These are phyloP conservation scores for Annulohypoxylon moriforme DNA, from an alignment of 495 filamentous ascomycete species.

Conservation along the genomic window DNA sequence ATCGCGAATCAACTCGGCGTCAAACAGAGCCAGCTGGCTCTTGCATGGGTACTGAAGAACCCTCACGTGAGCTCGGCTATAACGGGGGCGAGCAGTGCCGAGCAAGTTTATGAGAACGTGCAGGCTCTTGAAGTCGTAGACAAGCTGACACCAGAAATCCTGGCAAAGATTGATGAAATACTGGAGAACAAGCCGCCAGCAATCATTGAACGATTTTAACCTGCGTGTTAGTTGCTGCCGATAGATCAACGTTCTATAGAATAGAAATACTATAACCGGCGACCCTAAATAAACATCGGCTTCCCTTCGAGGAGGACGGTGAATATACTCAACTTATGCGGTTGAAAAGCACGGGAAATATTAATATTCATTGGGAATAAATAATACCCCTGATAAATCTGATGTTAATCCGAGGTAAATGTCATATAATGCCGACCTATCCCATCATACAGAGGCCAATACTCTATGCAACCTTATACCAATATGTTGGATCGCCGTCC, in stretches of 20 bases:
- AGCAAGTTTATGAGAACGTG: constrained; percentile 80
- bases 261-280: neutral
- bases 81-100: constrained; percentile 76
- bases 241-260: neutral
- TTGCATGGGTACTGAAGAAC: constrained; percentile 86
- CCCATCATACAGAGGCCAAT: constrained; percentile 17
- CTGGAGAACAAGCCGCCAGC: constrained; percentile 71
- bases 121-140: constrained; percentile 69
- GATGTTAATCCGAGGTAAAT: constrained; percentile 1
- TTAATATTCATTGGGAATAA: constrained; percentile 1
- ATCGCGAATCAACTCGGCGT: constrained; percentile 76
- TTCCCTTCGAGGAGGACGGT: neutral
- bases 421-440: constrained; percentile 8
- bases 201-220: constrained; percentile 50
- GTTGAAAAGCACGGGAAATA: neutral
- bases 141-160: constrained; percentile 72
- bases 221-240: neutral
- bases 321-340: neutral
- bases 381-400: constrained; percentile 20
- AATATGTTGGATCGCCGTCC: constrained; percentile 10
- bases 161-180: constrained; percentile 75
- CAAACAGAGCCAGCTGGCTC: constrained; percentile 72
- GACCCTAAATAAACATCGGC: neutral
- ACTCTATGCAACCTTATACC: constrained; percentile 23
- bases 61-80: constrained; percentile 78